Evolutionary conservation across 306 rosid genomes (phyloP).

Genomic region (Quercus gilva): DNA sequence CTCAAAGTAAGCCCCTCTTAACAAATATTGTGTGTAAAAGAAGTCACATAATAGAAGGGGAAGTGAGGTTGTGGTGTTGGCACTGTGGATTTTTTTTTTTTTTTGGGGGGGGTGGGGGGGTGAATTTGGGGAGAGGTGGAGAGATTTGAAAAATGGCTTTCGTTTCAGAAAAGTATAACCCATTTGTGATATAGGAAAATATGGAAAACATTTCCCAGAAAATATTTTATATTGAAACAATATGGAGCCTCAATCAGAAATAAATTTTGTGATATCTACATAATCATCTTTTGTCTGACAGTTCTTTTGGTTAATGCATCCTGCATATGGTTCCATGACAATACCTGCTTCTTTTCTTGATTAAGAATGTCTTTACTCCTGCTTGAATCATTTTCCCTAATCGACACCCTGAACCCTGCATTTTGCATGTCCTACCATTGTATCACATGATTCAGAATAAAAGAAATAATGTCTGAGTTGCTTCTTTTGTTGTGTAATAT

Average conservation of each 20-base stretch:
- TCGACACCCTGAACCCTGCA: conserved; percentile 11
- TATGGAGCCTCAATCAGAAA: not conserved
- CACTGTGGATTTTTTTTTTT: no score
- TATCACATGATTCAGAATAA: not conserved
- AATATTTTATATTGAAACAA: no score
- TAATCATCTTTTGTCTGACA: not conserved
- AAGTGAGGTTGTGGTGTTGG: no score
- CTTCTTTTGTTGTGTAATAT: conserved; percentile 23
- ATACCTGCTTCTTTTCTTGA: not conserved
- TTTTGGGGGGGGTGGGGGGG: no score
- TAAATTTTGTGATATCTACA: not conserved
- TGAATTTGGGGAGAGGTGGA: no score
- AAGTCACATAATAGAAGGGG: no score
- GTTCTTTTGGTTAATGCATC: not conserved
- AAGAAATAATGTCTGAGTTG: conserved; percentile 1
- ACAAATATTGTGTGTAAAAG: no score
- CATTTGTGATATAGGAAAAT: no score
- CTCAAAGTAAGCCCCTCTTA: no score
- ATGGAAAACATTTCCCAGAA: no score
- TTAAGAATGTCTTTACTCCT: not conserved
- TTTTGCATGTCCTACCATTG: not conserved
- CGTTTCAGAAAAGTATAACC: no score
- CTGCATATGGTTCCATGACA: not conserved
- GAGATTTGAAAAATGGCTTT: no score
- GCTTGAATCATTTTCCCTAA: not conserved